Percentiles rank a stretch among this genome's conserved stretches.
These are phyloP conservation scores for Phylloboletellus chloephorus DNA, from an alignment of 1,284 basidiomycete genomes.

Conservation along the genomic window DNA sequence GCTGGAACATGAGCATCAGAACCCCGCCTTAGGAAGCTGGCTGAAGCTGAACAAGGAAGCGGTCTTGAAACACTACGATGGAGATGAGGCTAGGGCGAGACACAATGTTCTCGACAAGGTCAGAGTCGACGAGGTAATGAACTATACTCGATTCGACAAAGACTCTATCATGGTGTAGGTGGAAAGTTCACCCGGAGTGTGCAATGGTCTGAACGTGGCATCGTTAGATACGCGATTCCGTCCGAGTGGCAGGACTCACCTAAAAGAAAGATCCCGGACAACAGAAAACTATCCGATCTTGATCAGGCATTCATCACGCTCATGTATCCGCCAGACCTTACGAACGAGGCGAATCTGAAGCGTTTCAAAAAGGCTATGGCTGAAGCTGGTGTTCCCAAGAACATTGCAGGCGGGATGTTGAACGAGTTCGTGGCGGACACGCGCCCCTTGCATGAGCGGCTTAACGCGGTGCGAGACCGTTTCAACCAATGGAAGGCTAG, in stretches of 20 bases:
- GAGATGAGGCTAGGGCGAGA: background rate
- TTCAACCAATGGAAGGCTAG: too few relatives aligned
- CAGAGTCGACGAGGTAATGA: background rate
- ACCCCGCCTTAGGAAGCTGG: background rate
- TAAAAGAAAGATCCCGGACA: background rate
- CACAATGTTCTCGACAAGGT: background rate
- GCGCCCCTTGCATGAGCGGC: too few relatives aligned
- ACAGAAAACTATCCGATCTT: background rate
- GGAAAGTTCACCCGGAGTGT: background rate
- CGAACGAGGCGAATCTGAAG: background rate
- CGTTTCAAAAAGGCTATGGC: background rate
- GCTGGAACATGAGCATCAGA: conserved; percentile 1
- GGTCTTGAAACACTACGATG: background rate
- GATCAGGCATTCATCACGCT: background rate
- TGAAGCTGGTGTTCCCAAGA: background rate
- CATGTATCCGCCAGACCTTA: background rate
- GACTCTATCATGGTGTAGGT: background rate
- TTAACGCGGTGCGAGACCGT: background rate
- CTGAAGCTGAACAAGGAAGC: background rate
- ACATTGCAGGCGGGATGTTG: background rate
- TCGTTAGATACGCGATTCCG: background rate
- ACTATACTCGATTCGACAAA: background rate
- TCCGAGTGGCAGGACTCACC: background rate
- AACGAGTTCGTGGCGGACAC: too few relatives aligned
- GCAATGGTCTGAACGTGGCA: background rate